phyloP scores from a whole-genome alignment of 148 eudicot species.

The Diospyros kaki region DNA sequence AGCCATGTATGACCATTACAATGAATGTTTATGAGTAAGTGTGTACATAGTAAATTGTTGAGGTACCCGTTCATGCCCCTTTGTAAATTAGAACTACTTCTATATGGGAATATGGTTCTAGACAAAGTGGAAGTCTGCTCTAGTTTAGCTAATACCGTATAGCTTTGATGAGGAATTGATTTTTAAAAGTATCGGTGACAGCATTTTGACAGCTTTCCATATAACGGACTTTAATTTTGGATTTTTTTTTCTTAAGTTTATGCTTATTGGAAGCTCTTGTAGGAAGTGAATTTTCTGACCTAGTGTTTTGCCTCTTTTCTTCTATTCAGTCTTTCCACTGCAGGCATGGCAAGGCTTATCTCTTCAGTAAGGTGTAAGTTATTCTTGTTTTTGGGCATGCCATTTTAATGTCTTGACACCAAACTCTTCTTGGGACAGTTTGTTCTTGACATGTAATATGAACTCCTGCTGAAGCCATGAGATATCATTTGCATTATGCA shows the following conservation, averaged over 20 bases:
- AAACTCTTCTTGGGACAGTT: background rate
- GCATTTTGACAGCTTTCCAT: too few relatives aligned
- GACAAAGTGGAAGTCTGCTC: background rate
- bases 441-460: background rate
- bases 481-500: background rate
- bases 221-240: too few relatives aligned
- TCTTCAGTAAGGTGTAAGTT: slow-evolving; percentile 93
- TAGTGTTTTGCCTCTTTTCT: slow-evolving; percentile 18
- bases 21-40: background rate
- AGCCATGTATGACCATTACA: background rate
- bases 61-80: background rate
- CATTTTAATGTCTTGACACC: background rate
- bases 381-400: slow-evolving; percentile 23
- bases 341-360: slow-evolving; percentile 93
- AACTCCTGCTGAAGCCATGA: background rate
- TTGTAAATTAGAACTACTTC: background rate
- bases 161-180: too few relatives aligned
- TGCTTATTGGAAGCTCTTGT: background rate
- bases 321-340: slow-evolving; percentile 67
- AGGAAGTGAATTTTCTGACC: slow-evolving; percentile 21
- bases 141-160: too few relatives aligned
- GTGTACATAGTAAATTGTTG: background rate
- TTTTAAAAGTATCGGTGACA: too few relatives aligned
- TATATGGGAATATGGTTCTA: background rate
- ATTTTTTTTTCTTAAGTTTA: background rate